These are phyloP conservation scores for Puccinia coronata DNA, from an alignment of 1,284 basidiomycete species.

Conservation along the genomic window DNA sequence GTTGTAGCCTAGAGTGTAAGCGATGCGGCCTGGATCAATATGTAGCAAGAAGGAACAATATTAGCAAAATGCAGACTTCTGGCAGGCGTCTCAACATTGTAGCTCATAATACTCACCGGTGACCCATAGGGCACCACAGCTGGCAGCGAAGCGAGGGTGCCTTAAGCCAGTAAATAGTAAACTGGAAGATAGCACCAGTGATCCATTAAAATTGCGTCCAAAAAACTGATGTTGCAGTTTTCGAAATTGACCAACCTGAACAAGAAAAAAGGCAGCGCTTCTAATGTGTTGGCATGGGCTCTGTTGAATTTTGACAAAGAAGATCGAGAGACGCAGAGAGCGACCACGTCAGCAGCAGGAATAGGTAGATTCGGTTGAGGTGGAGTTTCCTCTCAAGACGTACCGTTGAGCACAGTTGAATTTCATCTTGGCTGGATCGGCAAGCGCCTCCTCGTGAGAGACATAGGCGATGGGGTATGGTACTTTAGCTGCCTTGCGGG, in stretches of 20 bases:
- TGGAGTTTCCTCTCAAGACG: background rate
- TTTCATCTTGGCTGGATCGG: slow-evolving; percentile 33
- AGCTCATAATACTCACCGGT: background rate
- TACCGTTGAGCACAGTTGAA: slow-evolving; percentile 47
- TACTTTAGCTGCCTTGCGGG: slow-evolving; percentile 33
- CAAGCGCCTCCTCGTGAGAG: slow-evolving; percentile 28
- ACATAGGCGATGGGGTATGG: slow-evolving; percentile 34
- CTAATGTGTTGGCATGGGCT: slow-evolving; percentile 42
- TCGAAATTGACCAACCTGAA: slow-evolving; percentile 9
- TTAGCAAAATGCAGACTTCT: background rate
- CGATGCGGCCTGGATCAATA: background rate
- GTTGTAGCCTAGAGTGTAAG: slow-evolving; percentile 38
- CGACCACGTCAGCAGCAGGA: background rate
- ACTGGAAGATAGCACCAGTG: slow-evolving; percentile 15
- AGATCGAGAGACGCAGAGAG: background rate
- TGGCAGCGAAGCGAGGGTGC: slow-evolving; percentile 31
- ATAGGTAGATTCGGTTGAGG: background rate
- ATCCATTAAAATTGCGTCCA: background rate
- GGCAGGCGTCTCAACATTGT: background rate
- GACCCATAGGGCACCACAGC: slow-evolving; percentile 37
- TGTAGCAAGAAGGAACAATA: background rate
- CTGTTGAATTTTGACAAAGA: background rate
- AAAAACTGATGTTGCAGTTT: background rate
- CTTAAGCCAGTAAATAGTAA: slow-evolving; percentile 33
- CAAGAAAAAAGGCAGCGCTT: slow-evolving; percentile 33